Percentiles rank a stretch among this genome's conserved stretches.
Conservation (phyloP, 371 early-diverging fungal genomes). For the Cokeromyces recurvatus region DNA sequence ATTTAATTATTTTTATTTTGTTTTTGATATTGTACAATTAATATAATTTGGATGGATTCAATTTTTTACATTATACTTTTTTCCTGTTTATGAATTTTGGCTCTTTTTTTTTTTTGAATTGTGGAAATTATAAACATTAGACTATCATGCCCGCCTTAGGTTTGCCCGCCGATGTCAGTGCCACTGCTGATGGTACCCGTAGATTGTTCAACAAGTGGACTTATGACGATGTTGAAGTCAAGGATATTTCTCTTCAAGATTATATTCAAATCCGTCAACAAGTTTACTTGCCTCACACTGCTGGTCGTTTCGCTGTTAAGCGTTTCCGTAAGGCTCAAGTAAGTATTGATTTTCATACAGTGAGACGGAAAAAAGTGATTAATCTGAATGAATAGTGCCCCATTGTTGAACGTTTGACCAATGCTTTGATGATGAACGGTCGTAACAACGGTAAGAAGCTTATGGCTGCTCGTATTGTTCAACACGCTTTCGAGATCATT, state of each 20-base stretch:
- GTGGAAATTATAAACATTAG: too few relatives aligned
- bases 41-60: conserved; percentile 14
- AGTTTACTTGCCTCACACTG: conserved; percentile 98
- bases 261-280: conserved; percentile 93
- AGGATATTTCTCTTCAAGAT: conserved; percentile 94
- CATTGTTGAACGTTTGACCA: conserved; percentile 99
- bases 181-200: conserved; percentile 60
- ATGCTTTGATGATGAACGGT: conserved; percentile 99
- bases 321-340: conserved; percentile 98
- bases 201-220: conserved; percentile 94
- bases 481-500: conserved; percentile 99
- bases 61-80: conserved; percentile 1
- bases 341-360: too few relatives aligned
- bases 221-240: conserved; percentile 93
- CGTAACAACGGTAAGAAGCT: conserved; percentile 99
- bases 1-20: too few relatives aligned
- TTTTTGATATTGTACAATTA: too few relatives aligned
- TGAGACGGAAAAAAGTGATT: too few relatives aligned
- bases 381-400: too few relatives aligned
- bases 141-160: conserved; percentile 57
- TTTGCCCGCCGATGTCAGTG: conserved; percentile 61
- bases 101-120: too few relatives aligned
- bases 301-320: conserved; percentile 97
- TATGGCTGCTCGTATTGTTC: conserved; percentile 98
- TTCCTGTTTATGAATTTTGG: conserved; percentile 2